Percentiles rank a stretch among this genome's conserved stretches.
Evolutionary conservation across 2,329 filamentous ascomycete species (phyloP).

Genomic region (Bertia moriformis): DNA sequence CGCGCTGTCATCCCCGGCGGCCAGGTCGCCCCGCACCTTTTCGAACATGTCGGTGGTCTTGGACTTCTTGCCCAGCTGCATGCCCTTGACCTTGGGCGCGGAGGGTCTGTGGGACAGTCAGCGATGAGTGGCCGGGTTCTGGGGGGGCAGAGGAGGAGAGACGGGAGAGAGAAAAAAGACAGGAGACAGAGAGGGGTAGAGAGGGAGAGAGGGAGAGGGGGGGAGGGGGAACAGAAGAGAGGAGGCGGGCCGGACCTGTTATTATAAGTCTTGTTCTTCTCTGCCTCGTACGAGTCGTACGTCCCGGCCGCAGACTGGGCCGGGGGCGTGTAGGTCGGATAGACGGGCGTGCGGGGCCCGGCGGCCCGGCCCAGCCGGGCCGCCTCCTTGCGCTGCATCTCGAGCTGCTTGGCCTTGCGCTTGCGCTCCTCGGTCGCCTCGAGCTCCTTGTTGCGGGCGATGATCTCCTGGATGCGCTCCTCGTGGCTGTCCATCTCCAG

Average conservation of each 20-base stretch:
- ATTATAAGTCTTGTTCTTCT: constrained; percentile 83
- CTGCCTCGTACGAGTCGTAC: constrained; percentile 88
- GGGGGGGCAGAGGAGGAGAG: background rate
- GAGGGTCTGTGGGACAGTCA: constrained; percentile 24
- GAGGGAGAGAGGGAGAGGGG: background rate
- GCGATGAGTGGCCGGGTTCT: constrained; percentile 3
- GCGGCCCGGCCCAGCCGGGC: constrained; percentile 57
- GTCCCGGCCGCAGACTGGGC: constrained; percentile 63
- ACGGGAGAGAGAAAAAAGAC: constrained; percentile 10
- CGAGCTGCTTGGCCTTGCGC: constrained; percentile 93
- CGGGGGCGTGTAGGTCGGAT: constrained; percentile 78
- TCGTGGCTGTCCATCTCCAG: constrained; percentile 98
- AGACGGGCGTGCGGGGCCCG: constrained; percentile 63
- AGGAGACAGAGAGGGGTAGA: background rate
- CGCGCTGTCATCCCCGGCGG: too few species aligned
- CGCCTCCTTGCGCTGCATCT: constrained; percentile 96
- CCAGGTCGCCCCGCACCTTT: too few species aligned
- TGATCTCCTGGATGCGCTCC: constrained; percentile 97
- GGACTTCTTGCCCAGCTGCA: constrained; percentile 98
- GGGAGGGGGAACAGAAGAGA: background rate
- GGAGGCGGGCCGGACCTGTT: too few species aligned
- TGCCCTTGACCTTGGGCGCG: constrained; percentile 82
- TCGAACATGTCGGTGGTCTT: too few species aligned
- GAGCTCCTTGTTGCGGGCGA: constrained; percentile 94
- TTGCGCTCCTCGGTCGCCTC: constrained; percentile 97